Base-by-base conservation (phyloP, 2,329 filamentous ascomycete genomes). In the Paecilomyces variotii region DNA sequence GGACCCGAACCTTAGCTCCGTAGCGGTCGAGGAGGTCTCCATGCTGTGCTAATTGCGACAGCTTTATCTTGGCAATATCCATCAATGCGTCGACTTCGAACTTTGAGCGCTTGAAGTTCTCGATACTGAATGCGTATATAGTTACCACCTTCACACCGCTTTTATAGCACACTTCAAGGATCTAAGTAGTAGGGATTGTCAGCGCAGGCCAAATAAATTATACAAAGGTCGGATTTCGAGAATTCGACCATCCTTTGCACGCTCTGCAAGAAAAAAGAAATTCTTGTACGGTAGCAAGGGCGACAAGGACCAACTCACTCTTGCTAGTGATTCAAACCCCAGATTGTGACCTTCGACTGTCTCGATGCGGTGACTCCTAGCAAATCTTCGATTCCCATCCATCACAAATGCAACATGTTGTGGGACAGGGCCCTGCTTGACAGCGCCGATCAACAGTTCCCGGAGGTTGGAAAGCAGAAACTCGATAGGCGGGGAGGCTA, bases 361-460 rank as follows among this genome's bases (percentile, higher is more conserved):
- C 79, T 99, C 94, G 72, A 99, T 96, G 63, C 93, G 87, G 77
- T 94, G 91, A 62, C 83, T 89, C 61, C 90, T 84, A 12, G 94
- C 94, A 78, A 95, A 99, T 53, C 94, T 88, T 68, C 94, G 82
- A 76, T 99, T 99, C 58, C 94, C 94, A 73, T 99, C 94, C 94
- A 99, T 99, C 67, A 97, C 93, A 71, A 99, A 99, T n/a, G 94
- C 94, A 61, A 99, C 85, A 84, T 99, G 94, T 69, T 91, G 87
- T 9, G 94, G 94, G 57, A 99, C 88, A 1, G 91, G 91, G 0
- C 94, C 94, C 75, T 97, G 93, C 70, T 87, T 87, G 57, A 97
- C 78, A 55, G 92, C 89, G 57, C 91, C 90, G 66, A 99, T 94
- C 62, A 97, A 82, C 55, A 96, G 79, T 72, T 96, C 90, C 63